A percentile compares a stretch with the other conserved stretches of the same genome.
Evolutionary conservation across 345 rosid species (phyloP).

Genomic region (Bruguiera parviflora): DNA sequence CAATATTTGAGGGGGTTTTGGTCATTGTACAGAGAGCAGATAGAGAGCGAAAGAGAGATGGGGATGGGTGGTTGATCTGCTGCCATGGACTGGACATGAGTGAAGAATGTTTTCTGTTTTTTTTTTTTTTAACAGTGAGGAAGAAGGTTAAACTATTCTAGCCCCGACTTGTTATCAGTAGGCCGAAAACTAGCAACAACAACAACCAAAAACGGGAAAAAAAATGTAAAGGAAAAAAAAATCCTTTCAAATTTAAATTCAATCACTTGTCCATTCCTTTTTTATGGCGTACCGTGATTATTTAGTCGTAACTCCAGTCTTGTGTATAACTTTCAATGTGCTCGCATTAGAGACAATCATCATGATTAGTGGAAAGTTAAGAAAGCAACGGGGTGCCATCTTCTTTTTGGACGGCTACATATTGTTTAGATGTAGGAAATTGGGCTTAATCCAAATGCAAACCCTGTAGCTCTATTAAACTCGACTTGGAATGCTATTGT

Average conservation of each 20-base stretch:
- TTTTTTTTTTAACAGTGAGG: too few relatives aligned
- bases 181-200: constrained; percentile 2
- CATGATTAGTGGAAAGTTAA: too few relatives aligned
- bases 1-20: constrained; percentile 25
- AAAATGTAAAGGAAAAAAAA: not conserved
- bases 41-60: constrained; percentile 19
- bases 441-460: too few relatives aligned
- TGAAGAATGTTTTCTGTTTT: not conserved
- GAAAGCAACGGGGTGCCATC: too few relatives aligned
- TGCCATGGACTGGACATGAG: not conserved
- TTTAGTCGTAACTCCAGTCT: too few relatives aligned
- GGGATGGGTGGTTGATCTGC: not conserved
- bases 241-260: constrained; percentile 11
- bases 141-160: not conserved
- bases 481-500: too few relatives aligned
- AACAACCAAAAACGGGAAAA: not conserved
- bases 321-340: too few relatives aligned
- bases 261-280: not conserved
- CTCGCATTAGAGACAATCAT: too few relatives aligned
- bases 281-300: too few relatives aligned
- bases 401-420: too few relatives aligned
- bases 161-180: constrained; percentile 14
- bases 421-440: too few relatives aligned
- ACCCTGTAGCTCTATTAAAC: too few relatives aligned
- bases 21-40: constrained; percentile 50